phyloP scores from a whole-genome alignment of 75 land plant genomes.

The Pseudotsuga menziesii region DNA sequence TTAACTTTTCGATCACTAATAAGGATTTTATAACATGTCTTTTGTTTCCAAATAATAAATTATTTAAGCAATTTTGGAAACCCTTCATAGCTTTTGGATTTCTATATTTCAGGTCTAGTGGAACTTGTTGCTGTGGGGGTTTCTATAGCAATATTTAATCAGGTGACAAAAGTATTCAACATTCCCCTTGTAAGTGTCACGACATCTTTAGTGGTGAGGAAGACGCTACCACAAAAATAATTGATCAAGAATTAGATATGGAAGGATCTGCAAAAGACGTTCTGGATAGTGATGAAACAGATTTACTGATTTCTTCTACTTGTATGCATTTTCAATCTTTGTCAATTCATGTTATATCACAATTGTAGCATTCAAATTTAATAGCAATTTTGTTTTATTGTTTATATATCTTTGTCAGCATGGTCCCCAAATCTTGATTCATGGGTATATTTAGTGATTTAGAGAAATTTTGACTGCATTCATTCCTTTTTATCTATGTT shows the following conservation, averaged over 20 bases:
- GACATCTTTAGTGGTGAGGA: slow-evolving; percentile 74
- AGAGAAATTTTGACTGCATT: not conserved
- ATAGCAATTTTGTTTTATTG: not conserved
- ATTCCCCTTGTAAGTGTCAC: slow-evolving; percentile 56
- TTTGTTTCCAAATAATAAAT: not conserved
- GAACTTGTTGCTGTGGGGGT: slow-evolving; percentile 74
- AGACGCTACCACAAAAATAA: slow-evolving; percentile 13
- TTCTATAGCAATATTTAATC: slow-evolving; percentile 59
- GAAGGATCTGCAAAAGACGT: not conserved
- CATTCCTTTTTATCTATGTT: not conserved
- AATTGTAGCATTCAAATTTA: not conserved
- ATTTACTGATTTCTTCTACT: slow-evolving; percentile 2
- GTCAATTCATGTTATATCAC: not conserved
- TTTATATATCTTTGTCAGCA: not conserved
- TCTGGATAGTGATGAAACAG: not conserved
- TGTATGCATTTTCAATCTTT: not conserved
- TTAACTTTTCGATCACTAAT: not conserved
- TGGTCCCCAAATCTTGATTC: not conserved
- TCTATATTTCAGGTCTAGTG: slow-evolving; percentile 38
- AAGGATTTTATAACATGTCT: not conserved
- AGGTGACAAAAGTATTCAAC: slow-evolving; percentile 52
- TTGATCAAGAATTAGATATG: not conserved
- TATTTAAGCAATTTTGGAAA: not conserved
- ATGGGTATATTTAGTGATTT: not conserved
- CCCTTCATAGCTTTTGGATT: not conserved